Evolutionary conservation across 208 protist genomes (phyloP).

Genomic region (Leptomonas seymouri): DNA sequence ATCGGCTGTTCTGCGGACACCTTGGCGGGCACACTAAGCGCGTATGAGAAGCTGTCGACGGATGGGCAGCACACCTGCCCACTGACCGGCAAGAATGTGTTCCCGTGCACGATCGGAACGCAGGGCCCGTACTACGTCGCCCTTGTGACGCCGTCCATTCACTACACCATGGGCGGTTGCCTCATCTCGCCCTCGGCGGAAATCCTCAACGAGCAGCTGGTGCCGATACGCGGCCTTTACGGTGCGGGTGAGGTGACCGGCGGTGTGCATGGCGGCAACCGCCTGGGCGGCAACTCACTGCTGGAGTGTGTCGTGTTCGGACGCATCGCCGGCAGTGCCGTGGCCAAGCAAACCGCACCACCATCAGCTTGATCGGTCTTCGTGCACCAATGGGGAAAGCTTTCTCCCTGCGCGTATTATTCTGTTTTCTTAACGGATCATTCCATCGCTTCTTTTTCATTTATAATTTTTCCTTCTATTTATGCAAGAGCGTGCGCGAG

Average conservation of each 20-base stretch:
- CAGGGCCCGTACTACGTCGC: slow-evolving; percentile 82
- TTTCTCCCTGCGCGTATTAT: too few species aligned
- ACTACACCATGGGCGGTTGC: slow-evolving; percentile 98
- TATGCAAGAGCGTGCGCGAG: too few species aligned
- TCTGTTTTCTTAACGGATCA: not conserved
- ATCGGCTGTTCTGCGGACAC: slow-evolving; percentile 53
- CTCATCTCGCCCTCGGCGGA: slow-evolving; percentile 83
- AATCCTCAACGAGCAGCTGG: slow-evolving; percentile 65
- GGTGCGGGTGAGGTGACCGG: slow-evolving; percentile 97
- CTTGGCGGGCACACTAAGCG: slow-evolving; percentile 46
- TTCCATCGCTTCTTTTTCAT: not conserved
- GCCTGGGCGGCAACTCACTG: slow-evolving; percentile 97
- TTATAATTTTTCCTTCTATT: not conserved
- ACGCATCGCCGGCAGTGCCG: slow-evolving; percentile 70
- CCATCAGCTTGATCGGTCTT: not conserved
- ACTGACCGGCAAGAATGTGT: slow-evolving; percentile 81
- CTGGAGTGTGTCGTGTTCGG: slow-evolving; percentile 84
- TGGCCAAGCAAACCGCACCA: slow-evolving; percentile 22
- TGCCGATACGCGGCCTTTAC: slow-evolving; percentile 91
- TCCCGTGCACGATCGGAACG: slow-evolving; percentile 59
- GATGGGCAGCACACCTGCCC: slow-evolving; percentile 33
- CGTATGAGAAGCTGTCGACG: slow-evolving; percentile 52
- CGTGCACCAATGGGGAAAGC: not conserved
- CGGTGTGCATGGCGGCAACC: slow-evolving; percentile 97
- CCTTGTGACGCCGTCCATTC: slow-evolving; percentile 94